Percentiles rank a stretch among this genome's conserved stretches.
These are phyloP conservation scores for Porcisia hertigi DNA, from an alignment of 208 protist genomes.

Conservation along the genomic window DNA sequence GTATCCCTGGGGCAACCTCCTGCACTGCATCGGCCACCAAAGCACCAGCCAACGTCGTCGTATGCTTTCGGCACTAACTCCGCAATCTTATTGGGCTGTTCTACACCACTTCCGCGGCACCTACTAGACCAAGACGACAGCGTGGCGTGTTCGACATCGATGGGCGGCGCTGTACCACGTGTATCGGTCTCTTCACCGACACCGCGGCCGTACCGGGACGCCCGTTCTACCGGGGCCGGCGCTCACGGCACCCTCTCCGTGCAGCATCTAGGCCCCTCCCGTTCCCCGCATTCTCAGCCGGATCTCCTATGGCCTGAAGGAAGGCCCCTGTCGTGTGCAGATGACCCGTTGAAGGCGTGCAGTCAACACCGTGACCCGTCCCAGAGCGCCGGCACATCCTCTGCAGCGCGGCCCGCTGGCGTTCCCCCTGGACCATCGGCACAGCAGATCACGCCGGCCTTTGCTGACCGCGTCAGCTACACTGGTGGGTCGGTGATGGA, in stretches of 20 bases:
- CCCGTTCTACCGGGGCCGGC: not conserved
- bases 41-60: not conserved
- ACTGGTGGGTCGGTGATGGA: not conserved
- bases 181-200: not conserved
- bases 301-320: not conserved
- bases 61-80: not conserved
- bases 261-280: not conserved
- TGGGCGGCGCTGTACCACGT: not conserved
- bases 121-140: not conserved
- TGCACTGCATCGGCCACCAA: not conserved
- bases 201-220: conserved; percentile 2
- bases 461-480: not conserved
- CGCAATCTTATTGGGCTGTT: not conserved
- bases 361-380: not conserved
- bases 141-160: not conserved
- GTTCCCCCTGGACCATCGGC: not conserved
- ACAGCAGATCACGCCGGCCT: not conserved
- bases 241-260: not conserved
- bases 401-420: not conserved
- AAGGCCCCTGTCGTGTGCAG: not conserved
- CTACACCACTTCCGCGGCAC: not conserved
- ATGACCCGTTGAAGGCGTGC: not conserved
- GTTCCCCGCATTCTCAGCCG: not conserved
- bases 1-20: not conserved
- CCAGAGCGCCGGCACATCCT: not conserved